Evolutionary conservation across 345 rosid species (phyloP).

Genomic region (Rubroshorea leprosula): DNA sequence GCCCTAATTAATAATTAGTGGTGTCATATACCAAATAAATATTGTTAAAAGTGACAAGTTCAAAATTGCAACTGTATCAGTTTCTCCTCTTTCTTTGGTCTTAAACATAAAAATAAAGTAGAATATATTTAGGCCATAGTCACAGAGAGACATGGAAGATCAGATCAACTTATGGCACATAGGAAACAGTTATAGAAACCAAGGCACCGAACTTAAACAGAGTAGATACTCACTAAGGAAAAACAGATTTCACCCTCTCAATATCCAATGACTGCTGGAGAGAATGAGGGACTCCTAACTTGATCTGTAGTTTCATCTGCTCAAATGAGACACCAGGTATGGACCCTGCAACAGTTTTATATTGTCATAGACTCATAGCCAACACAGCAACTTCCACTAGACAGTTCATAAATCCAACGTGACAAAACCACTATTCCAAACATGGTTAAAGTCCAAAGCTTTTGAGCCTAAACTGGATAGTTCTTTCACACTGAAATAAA

Average conservation of each 20-base stretch:
- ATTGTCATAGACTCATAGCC: not conserved
- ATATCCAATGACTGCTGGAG: constrained; percentile 67
- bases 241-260: constrained; percentile 64
- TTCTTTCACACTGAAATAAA: not conserved
- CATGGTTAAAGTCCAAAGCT: not conserved
- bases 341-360: constrained; percentile 49
- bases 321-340: constrained; percentile 81
- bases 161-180: too few species aligned
- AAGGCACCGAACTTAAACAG: not conserved
- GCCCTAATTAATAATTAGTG: too few species aligned
- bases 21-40: too few species aligned
- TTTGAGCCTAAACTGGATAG: not conserved
- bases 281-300: constrained; percentile 83
- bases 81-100: not conserved
- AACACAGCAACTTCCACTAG: constrained; percentile 2
- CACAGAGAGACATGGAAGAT: too few species aligned
- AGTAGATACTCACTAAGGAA: constrained; percentile 69
- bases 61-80: too few species aligned
- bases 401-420: constrained; percentile 4
- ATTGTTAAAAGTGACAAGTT: too few species aligned
- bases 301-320: constrained; percentile 82
- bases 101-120: too few species aligned
- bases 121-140: not conserved
- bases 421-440: constrained; percentile 2
- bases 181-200: too few species aligned